These are phyloP conservation scores for Lathyrus oleraceus DNA, from an alignment of 306 rosid genomes.

Conservation along the genomic window DNA sequence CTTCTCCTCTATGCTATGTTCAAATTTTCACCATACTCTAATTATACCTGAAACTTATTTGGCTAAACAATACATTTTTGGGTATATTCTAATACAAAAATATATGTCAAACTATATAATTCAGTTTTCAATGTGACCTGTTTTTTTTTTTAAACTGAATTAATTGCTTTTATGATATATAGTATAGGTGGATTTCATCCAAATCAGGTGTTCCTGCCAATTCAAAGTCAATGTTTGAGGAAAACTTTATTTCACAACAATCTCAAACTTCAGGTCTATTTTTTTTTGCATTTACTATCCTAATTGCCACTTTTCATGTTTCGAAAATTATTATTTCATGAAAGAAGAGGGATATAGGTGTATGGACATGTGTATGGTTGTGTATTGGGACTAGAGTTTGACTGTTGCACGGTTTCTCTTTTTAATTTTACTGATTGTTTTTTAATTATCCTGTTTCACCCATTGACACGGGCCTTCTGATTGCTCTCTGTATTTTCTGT, in stretches of 20 bases:
- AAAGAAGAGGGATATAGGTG: not conserved
- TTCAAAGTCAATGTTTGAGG: constrained; percentile 78
- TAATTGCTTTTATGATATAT: constrained; percentile 42
- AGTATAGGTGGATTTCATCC: constrained; percentile 95
- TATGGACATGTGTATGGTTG: not conserved
- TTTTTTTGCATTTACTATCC: constrained; percentile 26
- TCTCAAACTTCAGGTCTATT: constrained; percentile 92
- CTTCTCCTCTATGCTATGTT: constrained; percentile 34
- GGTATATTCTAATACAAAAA: too few species aligned
- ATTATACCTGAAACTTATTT: too few species aligned
- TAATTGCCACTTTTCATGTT: constrained; percentile 2
- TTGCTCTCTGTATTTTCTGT: too few species aligned
- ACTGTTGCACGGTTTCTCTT: not conserved
- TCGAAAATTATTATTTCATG: constrained; percentile 2
- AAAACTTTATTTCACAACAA: constrained; percentile 87
- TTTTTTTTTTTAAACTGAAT: constrained; percentile 8
- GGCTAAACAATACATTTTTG: too few species aligned
- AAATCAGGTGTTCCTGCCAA: constrained; percentile 59
- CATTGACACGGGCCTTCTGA: too few species aligned
- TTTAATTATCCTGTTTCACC: too few species aligned
- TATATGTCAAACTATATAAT: too few species aligned
- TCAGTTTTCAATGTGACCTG: constrained; percentile 14
- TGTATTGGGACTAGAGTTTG: constrained; percentile 15
- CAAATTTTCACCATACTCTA: not conserved
- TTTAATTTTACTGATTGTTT: not conserved